These are phyloP conservation scores for Tricholomella constricta DNA, from an alignment of 768 basidiomycete genomes.

Conservation along the genomic window DNA sequence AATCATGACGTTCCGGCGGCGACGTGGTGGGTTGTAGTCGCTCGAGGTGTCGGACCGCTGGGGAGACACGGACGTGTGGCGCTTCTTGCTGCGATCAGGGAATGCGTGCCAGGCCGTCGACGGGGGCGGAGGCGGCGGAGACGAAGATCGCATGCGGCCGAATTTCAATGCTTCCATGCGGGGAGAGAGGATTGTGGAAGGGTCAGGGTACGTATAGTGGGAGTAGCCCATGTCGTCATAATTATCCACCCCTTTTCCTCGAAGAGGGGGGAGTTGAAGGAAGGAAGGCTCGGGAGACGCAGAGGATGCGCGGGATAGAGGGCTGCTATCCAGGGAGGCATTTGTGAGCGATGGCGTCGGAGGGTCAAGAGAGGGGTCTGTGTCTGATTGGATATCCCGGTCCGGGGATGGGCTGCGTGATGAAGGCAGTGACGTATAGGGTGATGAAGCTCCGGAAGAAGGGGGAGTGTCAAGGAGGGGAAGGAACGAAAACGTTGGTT, in stretches of 20 bases:
- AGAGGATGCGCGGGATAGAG: constrained; percentile 35
- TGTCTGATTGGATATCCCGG: constrained; percentile 23
- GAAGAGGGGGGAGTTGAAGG: constrained; percentile 26
- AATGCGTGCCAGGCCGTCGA: constrained; percentile 14
- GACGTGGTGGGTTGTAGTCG: not conserved
- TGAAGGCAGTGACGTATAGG: constrained; percentile 15
- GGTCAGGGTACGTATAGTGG: not conserved
- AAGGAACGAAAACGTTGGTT: constrained; percentile 36
- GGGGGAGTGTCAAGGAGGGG: constrained; percentile 39
- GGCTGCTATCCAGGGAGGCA: constrained; percentile 40
- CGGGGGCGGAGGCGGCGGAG: not conserved
- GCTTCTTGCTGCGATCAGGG: not conserved
- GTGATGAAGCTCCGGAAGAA: constrained; percentile 18
- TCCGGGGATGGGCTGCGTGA: constrained; percentile 23
- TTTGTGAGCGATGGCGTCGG: constrained; percentile 39
- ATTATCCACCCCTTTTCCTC: not conserved
- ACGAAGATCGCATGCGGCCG: not conserved
- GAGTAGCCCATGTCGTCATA: constrained; percentile 1
- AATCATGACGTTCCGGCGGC: constrained; percentile 13
- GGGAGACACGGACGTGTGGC: constrained; percentile 3
- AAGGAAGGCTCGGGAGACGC: constrained; percentile 32
- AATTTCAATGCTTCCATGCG: not conserved
- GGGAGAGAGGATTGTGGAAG: not conserved
- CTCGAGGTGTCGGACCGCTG: constrained; percentile 7
- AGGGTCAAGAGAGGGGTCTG: constrained; percentile 32